Base-by-base conservation (phyloP, 495 filamentous ascomycete genomes). In the Podospora pseudocomata region DNA sequence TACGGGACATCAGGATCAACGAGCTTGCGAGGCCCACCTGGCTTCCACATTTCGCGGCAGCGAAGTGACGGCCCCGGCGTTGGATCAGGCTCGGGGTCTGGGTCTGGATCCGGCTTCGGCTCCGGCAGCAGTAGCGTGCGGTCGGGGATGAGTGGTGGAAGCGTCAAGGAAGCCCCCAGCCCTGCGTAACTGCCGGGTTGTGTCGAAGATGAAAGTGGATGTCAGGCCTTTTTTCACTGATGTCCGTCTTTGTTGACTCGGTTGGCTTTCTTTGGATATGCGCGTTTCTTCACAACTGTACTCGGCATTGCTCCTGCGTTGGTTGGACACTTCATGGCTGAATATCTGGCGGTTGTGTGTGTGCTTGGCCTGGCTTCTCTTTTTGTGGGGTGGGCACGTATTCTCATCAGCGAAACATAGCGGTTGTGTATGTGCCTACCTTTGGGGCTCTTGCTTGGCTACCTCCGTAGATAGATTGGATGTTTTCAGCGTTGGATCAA, bases 61-160 rank as follows among this genome's bases (percentile, higher is more conserved):
- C 63, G 70, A 26, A 72, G 70, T 53, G 59, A 73, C 58, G 66
- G 71, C 67, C 2, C 68, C 3, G 71, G 72, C 4, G 71, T 71
- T 3, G 74, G 64, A 9, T 76, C 71, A 0, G 76, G 73, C 11
- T 74, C 74, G 4, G 74, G 65, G 18, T 74, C 71, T 7, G 73
- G 72, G 5, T 74, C 71, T 2, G 71, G 71, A 18, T 65, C 70
- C 19, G 74, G 70, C 9, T 78, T 76, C 11, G 77, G 73, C 15
- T 73, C n/a, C 39, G 39, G 39, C 19, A 58, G 76, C 65, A 79
- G 76, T 67, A 79, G 77, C 62, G 74, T 78, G 61, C 75, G 77
- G 39, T 78, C 77, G 15, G 77, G 74, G n/a, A 77, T 73, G 9
- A 78, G 77, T 54, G 73, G 75, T 13, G 74, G 71, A 19, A 78